Evolutionary conservation across 2,329 filamentous ascomycete species (phyloP).

Genomic region (Talaromyces marneffei): DNA sequence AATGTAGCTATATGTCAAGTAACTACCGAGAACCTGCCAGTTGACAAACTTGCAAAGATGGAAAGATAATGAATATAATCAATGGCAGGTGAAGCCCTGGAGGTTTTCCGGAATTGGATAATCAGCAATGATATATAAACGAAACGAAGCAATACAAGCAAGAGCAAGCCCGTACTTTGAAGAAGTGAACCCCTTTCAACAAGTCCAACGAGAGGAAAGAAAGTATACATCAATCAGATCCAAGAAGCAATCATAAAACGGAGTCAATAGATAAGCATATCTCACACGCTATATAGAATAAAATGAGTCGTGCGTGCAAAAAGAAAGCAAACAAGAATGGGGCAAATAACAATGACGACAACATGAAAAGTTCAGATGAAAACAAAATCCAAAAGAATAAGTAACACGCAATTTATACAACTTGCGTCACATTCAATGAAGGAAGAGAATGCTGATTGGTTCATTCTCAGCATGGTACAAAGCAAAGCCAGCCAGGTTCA

Average conservation of each 20-base stretch:
- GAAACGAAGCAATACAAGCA: not conserved
- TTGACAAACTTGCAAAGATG: too few species aligned
- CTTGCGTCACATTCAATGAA: not conserved
- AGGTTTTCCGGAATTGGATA: too few species aligned
- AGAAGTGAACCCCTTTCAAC: not conserved
- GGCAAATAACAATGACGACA: not conserved
- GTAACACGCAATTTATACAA: conserved; percentile 35
- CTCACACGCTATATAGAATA: not conserved
- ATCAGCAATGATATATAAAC: not conserved
- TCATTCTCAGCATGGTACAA: not conserved
- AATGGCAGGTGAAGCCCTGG: too few species aligned
- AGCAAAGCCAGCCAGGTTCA: not conserved
- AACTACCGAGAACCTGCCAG: too few species aligned
- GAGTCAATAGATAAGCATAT: not conserved
- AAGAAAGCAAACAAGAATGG: not conserved
- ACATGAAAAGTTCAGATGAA: not conserved
- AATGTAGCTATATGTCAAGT: too few species aligned
- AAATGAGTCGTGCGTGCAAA: not conserved
- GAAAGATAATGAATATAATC: too few species aligned
- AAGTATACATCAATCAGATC: not conserved
- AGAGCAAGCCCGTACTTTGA: too few species aligned
- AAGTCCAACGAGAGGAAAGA: not conserved
- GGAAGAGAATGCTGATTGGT: not conserved
- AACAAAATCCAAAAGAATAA: not conserved
- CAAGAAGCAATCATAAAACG: not conserved